These are phyloP conservation scores for Stachybotrys chlorohalonatus DNA, from an alignment of 2,329 filamentous ascomycete species.

Conservation along the genomic window DNA sequence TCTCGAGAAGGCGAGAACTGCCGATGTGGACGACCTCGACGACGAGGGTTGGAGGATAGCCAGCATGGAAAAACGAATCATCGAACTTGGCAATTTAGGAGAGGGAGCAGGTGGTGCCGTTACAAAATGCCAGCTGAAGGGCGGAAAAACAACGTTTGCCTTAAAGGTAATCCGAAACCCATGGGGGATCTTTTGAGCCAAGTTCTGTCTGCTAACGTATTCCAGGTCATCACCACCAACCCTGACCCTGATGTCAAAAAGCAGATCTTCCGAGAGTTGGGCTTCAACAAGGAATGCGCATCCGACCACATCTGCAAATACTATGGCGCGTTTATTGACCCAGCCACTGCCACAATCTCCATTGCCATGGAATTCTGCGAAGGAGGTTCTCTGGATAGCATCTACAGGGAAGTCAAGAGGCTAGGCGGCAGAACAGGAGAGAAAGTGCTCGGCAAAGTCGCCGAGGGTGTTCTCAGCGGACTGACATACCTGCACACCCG, in stretches of 20 bases:
- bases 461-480: constrained; percentile 87
- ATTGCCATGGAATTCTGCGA: constrained; percentile 99
- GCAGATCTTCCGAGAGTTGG: constrained; percentile 91
- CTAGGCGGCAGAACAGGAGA: constrained; percentile 91
- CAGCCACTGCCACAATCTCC: constrained; percentile 91
- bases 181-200: constrained; percentile 6
- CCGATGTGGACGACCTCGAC: constrained; percentile 91
- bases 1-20: constrained; percentile 69
- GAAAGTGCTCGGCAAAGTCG: constrained; percentile 93
- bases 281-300: constrained; percentile 96
- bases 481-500: constrained; percentile 91
- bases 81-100: constrained; percentile 80
- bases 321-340: constrained; percentile 94
- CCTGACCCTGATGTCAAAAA: constrained; percentile 97
- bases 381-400: constrained; percentile 88
- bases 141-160: constrained; percentile 89
- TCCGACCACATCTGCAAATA: constrained; percentile 96
- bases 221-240: constrained; percentile 91
- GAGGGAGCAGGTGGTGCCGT: constrained; percentile 95
- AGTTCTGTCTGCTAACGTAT: background rate
- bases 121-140: constrained; percentile 80
- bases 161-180: constrained; percentile 59
- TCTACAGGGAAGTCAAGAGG: constrained; percentile 95
- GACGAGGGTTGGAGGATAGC: constrained; percentile 94
- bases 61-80: constrained; percentile 77